Evolutionary conservation across 2,329 filamentous ascomycete genomes (phyloP).

Genomic region (Aureobasidium sp.): DNA sequence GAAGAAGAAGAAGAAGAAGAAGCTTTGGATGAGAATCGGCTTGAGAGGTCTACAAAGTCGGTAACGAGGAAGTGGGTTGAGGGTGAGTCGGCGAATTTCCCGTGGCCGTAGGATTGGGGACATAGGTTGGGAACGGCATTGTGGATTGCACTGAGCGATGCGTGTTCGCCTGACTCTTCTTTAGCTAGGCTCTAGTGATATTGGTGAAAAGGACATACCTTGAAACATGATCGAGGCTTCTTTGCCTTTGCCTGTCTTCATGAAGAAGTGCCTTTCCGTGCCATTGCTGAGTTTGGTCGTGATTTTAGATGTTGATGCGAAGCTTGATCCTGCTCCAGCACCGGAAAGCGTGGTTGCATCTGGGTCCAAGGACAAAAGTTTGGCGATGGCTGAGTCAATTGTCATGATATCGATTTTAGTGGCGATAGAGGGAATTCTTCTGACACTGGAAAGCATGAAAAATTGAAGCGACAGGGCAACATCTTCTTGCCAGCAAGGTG

Average conservation of each 20-base stretch:
- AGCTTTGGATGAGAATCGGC: constrained; percentile 22
- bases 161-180: constrained; percentile 58
- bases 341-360: constrained; percentile 47
- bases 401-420: constrained; percentile 29
- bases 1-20: constrained; percentile 22
- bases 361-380: constrained; percentile 52
- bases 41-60: constrained; percentile 66
- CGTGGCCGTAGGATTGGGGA: constrained; percentile 66
- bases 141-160: constrained; percentile 76
- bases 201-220: constrained; percentile 26
- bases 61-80: constrained; percentile 55
- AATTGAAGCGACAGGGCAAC: not conserved
- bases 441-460: not conserved
- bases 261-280: constrained; percentile 52
- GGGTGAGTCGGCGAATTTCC: constrained; percentile 42
- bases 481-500: not conserved
- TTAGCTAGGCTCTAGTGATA: constrained; percentile 13
- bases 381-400: constrained; percentile 55
- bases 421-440: not conserved
- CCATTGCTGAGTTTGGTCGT: constrained; percentile 40
- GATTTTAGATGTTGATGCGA: constrained; percentile 57
- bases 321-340: constrained; percentile 54
- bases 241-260: constrained; percentile 59
- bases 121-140: constrained; percentile 63
- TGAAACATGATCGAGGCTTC: constrained; percentile 61